Conservation (phyloP, 2,329 filamentous ascomycete species). For the Xylariaceae sp. region DNA sequence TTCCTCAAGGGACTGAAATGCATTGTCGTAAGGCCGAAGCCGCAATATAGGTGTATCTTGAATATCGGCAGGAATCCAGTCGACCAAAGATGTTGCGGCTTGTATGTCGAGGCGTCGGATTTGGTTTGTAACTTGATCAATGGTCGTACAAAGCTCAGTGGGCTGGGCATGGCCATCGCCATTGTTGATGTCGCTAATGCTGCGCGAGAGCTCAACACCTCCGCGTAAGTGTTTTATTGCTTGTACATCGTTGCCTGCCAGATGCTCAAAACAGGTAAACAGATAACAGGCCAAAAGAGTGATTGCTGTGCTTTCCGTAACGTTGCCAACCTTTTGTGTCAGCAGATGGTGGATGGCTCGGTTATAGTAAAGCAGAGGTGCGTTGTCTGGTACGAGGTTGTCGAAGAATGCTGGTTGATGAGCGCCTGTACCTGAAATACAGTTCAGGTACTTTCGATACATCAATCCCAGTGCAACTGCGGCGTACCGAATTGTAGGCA, state of each 20-base stretch:
- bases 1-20: constrained; percentile 32
- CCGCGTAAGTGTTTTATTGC: constrained; percentile 36
- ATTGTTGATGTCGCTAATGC: constrained; percentile 10
- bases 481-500: constrained; percentile 35
- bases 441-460: constrained; percentile 27
- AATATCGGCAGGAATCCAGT: constrained; percentile 33
- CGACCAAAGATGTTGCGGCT: constrained; percentile 33
- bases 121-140: constrained; percentile 32
- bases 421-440: constrained; percentile 9
- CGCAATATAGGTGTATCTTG: constrained; percentile 20
- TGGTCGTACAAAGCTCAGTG: constrained; percentile 22
- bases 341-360: constrained; percentile 32
- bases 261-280: constrained; percentile 38
- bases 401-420: constrained; percentile 3
- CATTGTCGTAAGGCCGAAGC: constrained; percentile 12
- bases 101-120: constrained; percentile 38
- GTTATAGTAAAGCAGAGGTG: constrained; percentile 30
- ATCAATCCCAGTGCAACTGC: constrained; percentile 31
- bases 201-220: constrained; percentile 33
- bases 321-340: constrained; percentile 20
- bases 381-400: constrained; percentile 16
- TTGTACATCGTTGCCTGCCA: constrained; percentile 34
- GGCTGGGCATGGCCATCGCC: constrained; percentile 8
- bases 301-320: constrained; percentile 27
- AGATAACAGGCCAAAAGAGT: constrained; percentile 40